phyloP scores from a whole-genome alignment of 169 alveolate species.

The Eimeria praecox region DNA sequence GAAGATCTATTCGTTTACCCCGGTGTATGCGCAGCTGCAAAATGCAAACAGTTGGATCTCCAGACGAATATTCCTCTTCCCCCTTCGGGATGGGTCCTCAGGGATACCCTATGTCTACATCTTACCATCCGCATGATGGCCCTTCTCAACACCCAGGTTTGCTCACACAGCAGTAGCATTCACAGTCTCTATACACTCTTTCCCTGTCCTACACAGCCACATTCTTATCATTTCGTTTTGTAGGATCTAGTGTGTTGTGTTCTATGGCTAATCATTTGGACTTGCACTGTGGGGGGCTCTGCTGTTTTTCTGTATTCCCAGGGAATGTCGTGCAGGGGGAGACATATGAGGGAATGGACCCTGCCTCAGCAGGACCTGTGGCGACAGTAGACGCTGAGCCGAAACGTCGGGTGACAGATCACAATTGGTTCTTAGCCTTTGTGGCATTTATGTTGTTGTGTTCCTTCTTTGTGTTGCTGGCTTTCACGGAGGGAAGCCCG shows the following conservation, averaged over 20 bases:
- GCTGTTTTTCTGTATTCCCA: not conserved
- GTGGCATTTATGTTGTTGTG: slow-evolving; percentile 1
- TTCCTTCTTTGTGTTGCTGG: slow-evolving; percentile 52
- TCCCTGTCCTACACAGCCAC: not conserved
- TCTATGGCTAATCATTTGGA: not conserved
- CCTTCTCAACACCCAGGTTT: slow-evolving; percentile 26
- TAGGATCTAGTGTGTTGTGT: not conserved
- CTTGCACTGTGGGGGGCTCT: not conserved
- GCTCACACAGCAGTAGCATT: not conserved
- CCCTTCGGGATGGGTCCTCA: slow-evolving; percentile 20
- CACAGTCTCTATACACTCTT: not conserved
- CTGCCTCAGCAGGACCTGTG: not conserved
- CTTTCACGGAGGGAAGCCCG: slow-evolving; percentile 77
- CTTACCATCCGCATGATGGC: slow-evolving; percentile 12
- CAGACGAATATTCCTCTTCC: not conserved
- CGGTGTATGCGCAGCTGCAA: slow-evolving; percentile 8
- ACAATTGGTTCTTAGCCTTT: slow-evolving; percentile 47
- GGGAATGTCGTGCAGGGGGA: not conserved
- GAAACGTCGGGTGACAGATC: slow-evolving; percentile 65
- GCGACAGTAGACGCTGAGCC: not conserved
- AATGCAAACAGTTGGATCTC: slow-evolving; percentile 25
- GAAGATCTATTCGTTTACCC: not conserved
- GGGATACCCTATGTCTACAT: not conserved
- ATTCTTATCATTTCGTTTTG: not conserved
- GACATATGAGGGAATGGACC: not conserved